Evolutionary conservation across 1,284 basidiomycete genomes (phyloP).

Genomic region (Ustilago xerochloae): DNA sequence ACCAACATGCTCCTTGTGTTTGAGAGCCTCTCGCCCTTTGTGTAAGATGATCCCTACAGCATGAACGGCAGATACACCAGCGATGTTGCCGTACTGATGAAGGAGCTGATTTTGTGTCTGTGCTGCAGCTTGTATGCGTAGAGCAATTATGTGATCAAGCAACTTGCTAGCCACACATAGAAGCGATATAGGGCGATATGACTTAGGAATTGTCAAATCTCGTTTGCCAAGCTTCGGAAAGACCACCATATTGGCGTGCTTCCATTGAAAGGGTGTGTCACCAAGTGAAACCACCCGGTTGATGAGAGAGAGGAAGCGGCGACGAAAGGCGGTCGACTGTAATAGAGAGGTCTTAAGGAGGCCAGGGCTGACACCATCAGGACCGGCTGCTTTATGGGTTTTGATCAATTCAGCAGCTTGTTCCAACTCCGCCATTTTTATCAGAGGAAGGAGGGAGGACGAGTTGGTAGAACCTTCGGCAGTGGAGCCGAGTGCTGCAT

Average conservation of each 20-base stretch:
- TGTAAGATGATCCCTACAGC: background rate
- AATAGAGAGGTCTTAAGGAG: background rate
- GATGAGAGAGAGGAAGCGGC: background rate
- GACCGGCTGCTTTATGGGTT: background rate
- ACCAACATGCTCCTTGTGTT: background rate
- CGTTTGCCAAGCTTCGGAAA: background rate
- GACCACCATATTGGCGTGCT: background rate
- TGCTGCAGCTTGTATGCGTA: background rate
- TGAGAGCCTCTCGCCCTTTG: background rate
- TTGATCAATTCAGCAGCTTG: background rate
- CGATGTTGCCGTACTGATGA: background rate
- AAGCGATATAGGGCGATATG: background rate
- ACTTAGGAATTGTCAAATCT: background rate
- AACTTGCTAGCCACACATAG: background rate
- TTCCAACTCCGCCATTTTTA: background rate
- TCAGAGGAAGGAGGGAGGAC: background rate
- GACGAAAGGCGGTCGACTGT: background rate
- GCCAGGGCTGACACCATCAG: background rate
- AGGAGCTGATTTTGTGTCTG: background rate
- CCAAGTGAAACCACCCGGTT: background rate
- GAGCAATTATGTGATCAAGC: background rate
- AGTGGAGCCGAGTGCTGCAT: no score
- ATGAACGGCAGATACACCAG: background rate
- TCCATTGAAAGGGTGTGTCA: background rate
- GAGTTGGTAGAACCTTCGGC: background rate